These are phyloP conservation scores for Podospora pseudopauciseta DNA, from an alignment of 495 filamentous ascomycete genomes.

Conservation along the genomic window DNA sequence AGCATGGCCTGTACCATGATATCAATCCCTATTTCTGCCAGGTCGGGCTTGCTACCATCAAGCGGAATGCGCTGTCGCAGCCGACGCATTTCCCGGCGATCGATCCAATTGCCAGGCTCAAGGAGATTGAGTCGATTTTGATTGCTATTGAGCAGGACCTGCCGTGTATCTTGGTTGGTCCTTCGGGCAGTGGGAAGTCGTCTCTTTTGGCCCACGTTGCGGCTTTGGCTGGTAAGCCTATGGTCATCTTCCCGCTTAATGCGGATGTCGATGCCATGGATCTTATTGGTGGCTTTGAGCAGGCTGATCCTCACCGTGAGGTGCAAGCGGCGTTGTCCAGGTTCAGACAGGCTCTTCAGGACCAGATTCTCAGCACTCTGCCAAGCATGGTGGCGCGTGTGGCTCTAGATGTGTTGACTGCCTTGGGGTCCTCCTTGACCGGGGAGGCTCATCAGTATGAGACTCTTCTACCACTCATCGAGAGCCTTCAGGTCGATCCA, in stretches of 20 bases:
- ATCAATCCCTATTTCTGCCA: conserved; percentile 54
- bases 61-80: conserved; percentile 56
- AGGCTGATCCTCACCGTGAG: conserved; percentile 74
- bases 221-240: conserved; percentile 62
- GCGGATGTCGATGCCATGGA: conserved; percentile 95
- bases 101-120: conserved; percentile 56
- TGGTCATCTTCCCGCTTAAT: conserved; percentile 80
- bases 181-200: conserved; percentile 84
- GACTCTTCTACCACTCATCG: conserved; percentile 32
- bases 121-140: conserved; percentile 78
- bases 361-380: conserved; percentile 50
- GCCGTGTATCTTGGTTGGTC: conserved; percentile 83
- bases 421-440: conserved; percentile 31
- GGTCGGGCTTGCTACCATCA: conserved; percentile 71
- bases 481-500: conserved; percentile 25
- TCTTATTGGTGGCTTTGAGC: conserved; percentile 93
- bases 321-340: conserved; percentile 53
- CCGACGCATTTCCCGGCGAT: conserved; percentile 52
- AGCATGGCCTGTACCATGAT: conserved; percentile 63
- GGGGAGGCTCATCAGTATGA: conserved; percentile 30
- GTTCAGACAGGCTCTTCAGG: conserved; percentile 53
- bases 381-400: conserved; percentile 41
- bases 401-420: conserved; percentile 43
- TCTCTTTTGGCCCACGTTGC: conserved; percentile 75
- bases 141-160: conserved; percentile 80